Evolutionary conservation across 1,139 yeast species (phyloP), one percentile per base, ranked within the genome.

Genomic region (Nakaseomyces glabratus): DNA sequence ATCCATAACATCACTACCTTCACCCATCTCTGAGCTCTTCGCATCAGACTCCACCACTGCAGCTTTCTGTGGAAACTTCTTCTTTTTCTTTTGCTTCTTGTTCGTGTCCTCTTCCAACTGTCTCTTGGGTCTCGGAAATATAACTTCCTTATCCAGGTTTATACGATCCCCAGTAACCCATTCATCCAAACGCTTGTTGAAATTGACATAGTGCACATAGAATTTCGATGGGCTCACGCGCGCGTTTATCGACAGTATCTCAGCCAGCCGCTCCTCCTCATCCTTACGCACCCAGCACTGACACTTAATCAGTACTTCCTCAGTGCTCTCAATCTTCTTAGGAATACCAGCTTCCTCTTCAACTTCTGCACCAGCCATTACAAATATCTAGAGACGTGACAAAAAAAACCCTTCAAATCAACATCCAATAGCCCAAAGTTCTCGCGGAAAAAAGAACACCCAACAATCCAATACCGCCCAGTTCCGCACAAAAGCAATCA

Each of bases 171-270:
- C 67, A 11, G 71, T 66, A 5, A 90, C 75, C 97, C 97, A 90
- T 57, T 90, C 98, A 62, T 90, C 99, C 48, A 90, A 68, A 56
- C 90, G 78, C 57, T 90, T 90, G 63, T 90, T 90, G 65, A 80
- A 90, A 49, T 88, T 95, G 39, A 77, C 85, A 60, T 86, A 90
- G 60, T 90, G 99, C 18, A 90, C 96, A 57, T 93, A 90, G 58
- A 79, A 88, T 43, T 74, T 84, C 24, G 76, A 73, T 39, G 80
- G 73, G 5, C 90, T 86, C 55, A 85, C 81, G 49, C 84, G 74
- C 33, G 71, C 60, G 46, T 82, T 88, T 35, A 75, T 71, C 24
- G 90, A 88, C 34, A 93, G 65, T 28, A 90, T 74, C 55, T 90
- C 98, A 1, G 97, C 96, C 29, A 77, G 58, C 40, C 96, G 66